Evolutionary conservation across 2,329 filamentous ascomycete genomes (phyloP), one percentile per base, ranked within the genome.

Genomic region (Penicillium sp.): DNA sequence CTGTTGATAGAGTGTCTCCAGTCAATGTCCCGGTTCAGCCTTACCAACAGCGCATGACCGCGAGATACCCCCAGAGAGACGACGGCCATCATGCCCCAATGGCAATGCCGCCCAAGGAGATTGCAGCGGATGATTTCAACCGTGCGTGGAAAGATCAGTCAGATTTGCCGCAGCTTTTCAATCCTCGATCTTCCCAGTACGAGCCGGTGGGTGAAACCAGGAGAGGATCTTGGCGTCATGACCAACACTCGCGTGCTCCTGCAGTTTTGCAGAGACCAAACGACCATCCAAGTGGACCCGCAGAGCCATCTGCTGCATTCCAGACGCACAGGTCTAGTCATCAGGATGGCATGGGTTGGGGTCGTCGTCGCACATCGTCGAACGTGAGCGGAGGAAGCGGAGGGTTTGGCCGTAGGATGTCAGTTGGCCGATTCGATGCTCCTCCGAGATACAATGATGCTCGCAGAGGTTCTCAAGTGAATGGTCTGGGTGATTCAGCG

Each of bases 131-230:
- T 67, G 91, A 95, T 57, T 97, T 96, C 63, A 94, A 85, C 65
- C 80, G 93, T 54, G 81, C 84, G 31, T 95, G 87, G 84, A 80
- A 86, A 61, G 88, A 95, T 5, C 75, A 77, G 32, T 64, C 74
- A 0, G 75, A 79, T 49, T 75, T 78, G 10, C 83, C 81, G 54
- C 78, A 97, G 67, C 75, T 97, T 0, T 97, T 83, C 72, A 96
- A 97, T 66, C 95, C 91, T n/a, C 86, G 94, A 48, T 95, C 88
- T 47, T 91, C 91, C 17, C 84, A 88, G 44, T 95, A 95, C 60
- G 91, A 97, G 65, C 89, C 90, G 15, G 91, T 90, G 3, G 75
- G 79, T 45, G 88, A 95, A 48, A 75, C 72, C 54, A 83, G 89
- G 33, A 82, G 88, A 56, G 81, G 80, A 17, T 82, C 85, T 28